A percentile compares a stretch with the other conserved stretches of the same genome.
Conservation (phyloP, 495 filamentous ascomycete species). For the Gamarada debralockiae region DNA sequence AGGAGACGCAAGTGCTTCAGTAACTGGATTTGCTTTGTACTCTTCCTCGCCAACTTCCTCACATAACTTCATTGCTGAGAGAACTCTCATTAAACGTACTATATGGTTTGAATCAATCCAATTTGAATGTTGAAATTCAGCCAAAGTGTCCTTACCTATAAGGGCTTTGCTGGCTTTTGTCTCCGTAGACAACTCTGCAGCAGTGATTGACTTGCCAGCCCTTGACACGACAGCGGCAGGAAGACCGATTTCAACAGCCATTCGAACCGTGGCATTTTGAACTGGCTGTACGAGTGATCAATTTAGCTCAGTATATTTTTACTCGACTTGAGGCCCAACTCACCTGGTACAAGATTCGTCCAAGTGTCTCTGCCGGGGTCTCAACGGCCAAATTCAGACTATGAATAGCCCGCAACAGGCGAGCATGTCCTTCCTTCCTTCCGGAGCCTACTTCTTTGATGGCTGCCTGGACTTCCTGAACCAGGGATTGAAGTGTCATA, state of each 20-base stretch:
- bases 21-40: neutral
- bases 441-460: neutral
- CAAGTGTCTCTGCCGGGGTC: neutral
- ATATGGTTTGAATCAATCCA: neutral
- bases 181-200: neutral
- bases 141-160: neutral
- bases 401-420: neutral
- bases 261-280: neutral
- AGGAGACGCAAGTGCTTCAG: neutral
- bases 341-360: neutral
- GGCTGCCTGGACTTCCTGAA: neutral
- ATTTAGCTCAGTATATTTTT: too few relatives aligned
- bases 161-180: neutral
- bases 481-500: neutral
- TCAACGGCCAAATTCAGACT: neutral
- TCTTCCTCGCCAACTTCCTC: neutral
- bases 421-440: neutral
- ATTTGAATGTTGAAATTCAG: neutral
- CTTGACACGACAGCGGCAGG: neutral
- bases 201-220: neutral
- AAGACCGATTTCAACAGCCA: conserved; percentile 4
- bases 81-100: conserved; percentile 8
- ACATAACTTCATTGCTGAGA: neutral
- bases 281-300: neutral
- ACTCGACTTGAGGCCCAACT: neutral